Evolutionary conservation across 1,284 basidiomycete species (phyloP), one percentile per base, ranked within the genome.

Genomic region (Microbotryum violaceum): DNA sequence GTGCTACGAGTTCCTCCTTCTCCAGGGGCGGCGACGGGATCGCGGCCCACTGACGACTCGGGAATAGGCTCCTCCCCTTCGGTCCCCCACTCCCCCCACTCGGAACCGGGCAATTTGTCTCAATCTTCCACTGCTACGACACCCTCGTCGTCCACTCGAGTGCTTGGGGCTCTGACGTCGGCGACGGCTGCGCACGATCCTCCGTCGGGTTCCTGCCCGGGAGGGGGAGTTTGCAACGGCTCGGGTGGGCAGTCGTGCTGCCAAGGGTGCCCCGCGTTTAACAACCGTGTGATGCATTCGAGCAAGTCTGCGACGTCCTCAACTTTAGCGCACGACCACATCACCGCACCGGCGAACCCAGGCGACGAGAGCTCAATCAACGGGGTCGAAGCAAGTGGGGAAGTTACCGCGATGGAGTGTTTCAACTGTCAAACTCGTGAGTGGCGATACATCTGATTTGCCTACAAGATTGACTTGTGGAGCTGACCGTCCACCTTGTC

Each of bases 151-250:
- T 33, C 51, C 57, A 6, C 47, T 8, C 31, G 54, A 25, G 18
- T 2, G 33, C 29, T n/a, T 6, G 27, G 42, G 23, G 33, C 23
- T 48, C 14, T 23, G 20, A 37, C 49, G 4, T 31, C 20, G 7
- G 8, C 20, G 21, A n/a, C 33, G 37, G 12, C 56, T 21, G 31
- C 29, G 1, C 57, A 42, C n/a, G 68, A 68, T 31, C 57, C 70
- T 6, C 61, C 64, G 1, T 48, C 67, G 6, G 72, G 91, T 54
- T 91, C 91, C 21, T 97, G 92, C 76, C 92, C 92, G 7, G 92
- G 92, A 62, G 92, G 93, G 77, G 92, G 92, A 46, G 83, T 89
- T 69, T 97, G 92, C 77, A 90, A 97, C 77, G 92, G 92, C 66
- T 91, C 89, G 33, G 92, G 92, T 70, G 92, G 92, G 63, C 85